These are phyloP conservation scores for Dimargaris cristalligena DNA, from an alignment of 192 early-diverging fungal genomes.

Conservation along the genomic window DNA sequence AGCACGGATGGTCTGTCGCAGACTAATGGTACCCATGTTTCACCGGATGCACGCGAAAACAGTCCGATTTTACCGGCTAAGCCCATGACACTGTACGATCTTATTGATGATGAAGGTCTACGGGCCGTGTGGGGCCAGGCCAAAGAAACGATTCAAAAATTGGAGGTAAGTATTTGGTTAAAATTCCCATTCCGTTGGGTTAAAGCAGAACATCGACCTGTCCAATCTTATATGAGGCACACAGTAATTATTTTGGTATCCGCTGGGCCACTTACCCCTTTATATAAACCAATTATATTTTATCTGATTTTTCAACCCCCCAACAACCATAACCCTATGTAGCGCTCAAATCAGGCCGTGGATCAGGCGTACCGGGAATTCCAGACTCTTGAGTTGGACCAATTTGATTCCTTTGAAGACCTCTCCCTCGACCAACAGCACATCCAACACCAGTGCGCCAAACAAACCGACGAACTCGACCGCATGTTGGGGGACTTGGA, in stretches of 20 bases:
- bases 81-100: background rate
- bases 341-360: background rate
- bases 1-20: too few species aligned
- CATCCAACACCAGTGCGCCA: background rate
- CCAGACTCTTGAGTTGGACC: background rate
- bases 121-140: background rate
- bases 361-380: background rate
- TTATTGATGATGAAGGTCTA: slow-evolving; percentile 3
- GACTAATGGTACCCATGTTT: too few species aligned
- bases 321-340: background rate
- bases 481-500: slow-evolving; percentile 1
- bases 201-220: too few species aligned
- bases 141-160: background rate
- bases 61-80: too few species aligned
- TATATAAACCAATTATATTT: background rate
- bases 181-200: too few species aligned
- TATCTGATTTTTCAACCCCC: too few species aligned
- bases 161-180: slow-evolving; percentile 3
- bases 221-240: too few species aligned
- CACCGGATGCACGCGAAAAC: too few species aligned
- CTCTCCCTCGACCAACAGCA: slow-evolving; percentile 7
- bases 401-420: background rate
- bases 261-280: too few species aligned
- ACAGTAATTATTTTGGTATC: too few species aligned
- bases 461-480: slow-evolving; percentile 3